A percentile compares a stretch with the other conserved stretches of the same genome.
These are phyloP conservation scores for Geoglossum glabrum DNA, from an alignment of 495 filamentous ascomycete genomes.

Conservation along the genomic window DNA sequence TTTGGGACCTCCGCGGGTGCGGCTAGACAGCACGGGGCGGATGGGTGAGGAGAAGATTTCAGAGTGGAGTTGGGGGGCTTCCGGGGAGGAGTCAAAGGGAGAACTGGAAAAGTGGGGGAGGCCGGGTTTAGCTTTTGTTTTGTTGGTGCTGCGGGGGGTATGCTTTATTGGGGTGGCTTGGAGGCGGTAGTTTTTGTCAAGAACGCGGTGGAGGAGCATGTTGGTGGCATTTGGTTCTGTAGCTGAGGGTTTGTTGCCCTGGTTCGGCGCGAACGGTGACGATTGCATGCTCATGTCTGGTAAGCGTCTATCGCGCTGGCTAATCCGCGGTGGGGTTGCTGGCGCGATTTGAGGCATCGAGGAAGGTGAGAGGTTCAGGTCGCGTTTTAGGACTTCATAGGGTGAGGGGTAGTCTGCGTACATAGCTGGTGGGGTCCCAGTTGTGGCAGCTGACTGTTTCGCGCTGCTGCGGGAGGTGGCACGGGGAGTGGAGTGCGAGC, in stretches of 20 bases:
- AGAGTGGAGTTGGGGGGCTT: conserved; percentile 60
- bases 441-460: conserved; percentile 7
- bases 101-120: conserved; percentile 10
- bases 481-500: conserved; percentile 19
- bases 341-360: conserved; percentile 11
- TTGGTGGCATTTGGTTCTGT: conserved; percentile 22
- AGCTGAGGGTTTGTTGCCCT: conserved; percentile 6
- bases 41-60: conserved; percentile 69
- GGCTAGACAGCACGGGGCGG: background rate
- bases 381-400: conserved; percentile 42
- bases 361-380: conserved; percentile 13
- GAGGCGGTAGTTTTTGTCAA: conserved; percentile 84
- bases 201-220: conserved; percentile 64
- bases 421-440: conserved; percentile 20
- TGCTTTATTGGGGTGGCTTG: conserved; percentile 67
- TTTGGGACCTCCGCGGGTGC: background rate
- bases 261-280: background rate
- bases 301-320: conserved; percentile 17
- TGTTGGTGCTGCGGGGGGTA: background rate
- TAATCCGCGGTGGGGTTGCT: conserved; percentile 21
- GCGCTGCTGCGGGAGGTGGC: background rate
- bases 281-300: conserved; percentile 35
- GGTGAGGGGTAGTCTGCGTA: conserved; percentile 45
- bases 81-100: conserved; percentile 57
- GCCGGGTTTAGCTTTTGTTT: background rate